Base-by-base conservation (phyloP, 2,329 filamentous ascomycete genomes). In the Scytalidium sp. region DNA sequence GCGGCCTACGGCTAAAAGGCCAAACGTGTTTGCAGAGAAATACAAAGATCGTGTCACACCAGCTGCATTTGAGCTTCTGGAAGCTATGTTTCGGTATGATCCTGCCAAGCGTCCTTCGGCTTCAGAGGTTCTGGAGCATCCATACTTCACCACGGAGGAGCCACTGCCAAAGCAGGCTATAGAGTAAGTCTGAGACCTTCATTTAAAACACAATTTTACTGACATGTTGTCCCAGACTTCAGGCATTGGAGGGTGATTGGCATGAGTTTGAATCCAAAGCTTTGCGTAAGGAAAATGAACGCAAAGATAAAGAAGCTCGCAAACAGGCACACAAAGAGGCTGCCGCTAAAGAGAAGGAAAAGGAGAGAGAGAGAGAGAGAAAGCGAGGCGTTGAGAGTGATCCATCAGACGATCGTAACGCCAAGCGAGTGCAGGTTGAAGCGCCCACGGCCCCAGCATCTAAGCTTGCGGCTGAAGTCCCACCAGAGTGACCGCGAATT, bases 191-290 rank as follows among this genome's bases (percentile, higher is more conserved):
- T 21, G 47, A 8, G 15, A n/a, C 11, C 39, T 41, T 43, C 32
- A 43, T 41, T 17, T 15, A 47, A 21, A 44, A n/a, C 45, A n/a
- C 15, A 48, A 27, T n/a, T 25, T 41, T n/a, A 27, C 32, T 53
- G 43, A 23, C 4, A 32, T 2, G 6, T 23, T 15, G 67, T 73
- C n/a, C 27, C 32, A 51, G 88, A 62, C 79, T 99, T 45, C 84
- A 86, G 52, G 75, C 85, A 44, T 79, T 99, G 23, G 83, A 94
- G 60, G 94, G 94, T 19, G 94, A 99, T 61, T 99, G 94, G 94
- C 94, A 99, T 65, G 94, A 99, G 66, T 96, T 97, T 62, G 94
- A 99, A 72, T 96, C 90, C 49, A 99, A 99, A 72, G 92, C 91
- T 15, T 76, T 96, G 21, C 80, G 94, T 25, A 94, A 94, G 59